A percentile compares a stretch with the other conserved stretches of the same genome.
Conservation (phyloP, 2,329 filamentous ascomycete species). For the Pseudomassariella vexata region DNA sequence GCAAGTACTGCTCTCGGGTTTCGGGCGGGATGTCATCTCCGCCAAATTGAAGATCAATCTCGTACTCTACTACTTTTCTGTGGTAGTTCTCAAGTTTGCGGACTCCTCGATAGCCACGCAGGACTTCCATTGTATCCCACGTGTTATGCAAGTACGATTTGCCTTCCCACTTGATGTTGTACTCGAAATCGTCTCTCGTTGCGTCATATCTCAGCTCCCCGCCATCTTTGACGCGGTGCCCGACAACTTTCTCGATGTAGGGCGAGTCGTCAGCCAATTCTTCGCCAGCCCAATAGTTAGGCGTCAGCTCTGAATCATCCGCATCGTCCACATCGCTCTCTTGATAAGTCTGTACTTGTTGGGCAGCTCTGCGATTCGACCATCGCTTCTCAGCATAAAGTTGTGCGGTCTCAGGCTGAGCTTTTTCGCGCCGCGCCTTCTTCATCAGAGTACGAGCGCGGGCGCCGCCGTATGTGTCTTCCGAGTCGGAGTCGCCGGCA, state of each 20-base stretch:
- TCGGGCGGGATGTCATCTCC: slow-evolving; percentile 72
- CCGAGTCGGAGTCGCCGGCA: slow-evolving; percentile 59
- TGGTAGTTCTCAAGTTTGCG: slow-evolving; percentile 95
- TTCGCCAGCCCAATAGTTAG: slow-evolving; percentile 62
- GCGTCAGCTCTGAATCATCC: slow-evolving; percentile 59
- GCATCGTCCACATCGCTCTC: slow-evolving; percentile 62
- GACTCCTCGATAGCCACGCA: slow-evolving; percentile 74
- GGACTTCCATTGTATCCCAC: slow-evolving; percentile 76
- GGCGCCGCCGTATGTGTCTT: slow-evolving; percentile 75
- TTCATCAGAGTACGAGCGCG: slow-evolving; percentile 65
- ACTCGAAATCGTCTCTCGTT: slow-evolving; percentile 76
- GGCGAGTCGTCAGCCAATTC: slow-evolving; percentile 72
- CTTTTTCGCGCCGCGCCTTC: slow-evolving; percentile 69
- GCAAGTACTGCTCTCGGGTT: slow-evolving; percentile 86
- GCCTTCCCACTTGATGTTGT: slow-evolving; percentile 92
- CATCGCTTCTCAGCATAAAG: slow-evolving; percentile 79
- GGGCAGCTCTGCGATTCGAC: slow-evolving; percentile 79
- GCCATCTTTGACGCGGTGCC: slow-evolving; percentile 73
- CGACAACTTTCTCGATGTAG: slow-evolving; percentile 85
- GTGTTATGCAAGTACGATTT: slow-evolving; percentile 94
- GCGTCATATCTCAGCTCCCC: slow-evolving; percentile 52
- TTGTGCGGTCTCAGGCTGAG: slow-evolving; percentile 57
- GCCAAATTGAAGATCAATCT: slow-evolving; percentile 71
- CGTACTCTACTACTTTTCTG: slow-evolving; percentile 72
- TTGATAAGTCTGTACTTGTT: slow-evolving; percentile 57